Percentiles rank a stretch among this genome's conserved stretches.
phyloP scores from a whole-genome alignment of 768 basidiomycete genomes.

The Pleurotus salmoneostramineus region DNA sequence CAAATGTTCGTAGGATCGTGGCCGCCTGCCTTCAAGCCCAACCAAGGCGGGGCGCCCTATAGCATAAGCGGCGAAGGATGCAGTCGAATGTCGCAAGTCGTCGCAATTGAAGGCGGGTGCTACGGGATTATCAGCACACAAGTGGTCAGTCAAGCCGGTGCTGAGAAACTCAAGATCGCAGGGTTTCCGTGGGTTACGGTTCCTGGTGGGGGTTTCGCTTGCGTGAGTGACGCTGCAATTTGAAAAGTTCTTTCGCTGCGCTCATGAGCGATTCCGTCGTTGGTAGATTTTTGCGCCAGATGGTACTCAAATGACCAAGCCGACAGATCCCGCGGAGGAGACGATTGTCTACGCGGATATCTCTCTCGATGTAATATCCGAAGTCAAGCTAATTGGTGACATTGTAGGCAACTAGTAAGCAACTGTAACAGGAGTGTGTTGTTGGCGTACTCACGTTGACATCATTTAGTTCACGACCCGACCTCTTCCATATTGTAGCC shows the following conservation, averaged over 20 bases:
- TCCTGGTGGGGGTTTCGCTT: slow-evolving; percentile 21
- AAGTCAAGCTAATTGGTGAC: slow-evolving; percentile 23
- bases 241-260: too few species aligned
- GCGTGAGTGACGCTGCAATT: slow-evolving; percentile 9
- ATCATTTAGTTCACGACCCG: background rate
- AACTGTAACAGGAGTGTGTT: background rate
- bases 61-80: slow-evolving; percentile 23
- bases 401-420: slow-evolving; percentile 22
- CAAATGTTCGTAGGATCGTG: slow-evolving; percentile 26
- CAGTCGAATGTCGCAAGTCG: slow-evolving; percentile 23
- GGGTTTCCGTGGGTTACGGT: slow-evolving; percentile 24
- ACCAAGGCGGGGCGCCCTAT: slow-evolving; percentile 20
- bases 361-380: slow-evolving; percentile 22
- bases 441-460: background rate
- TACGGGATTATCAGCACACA: slow-evolving; percentile 24
- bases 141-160: slow-evolving; percentile 21
- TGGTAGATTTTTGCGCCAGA: slow-evolving; percentile 25
- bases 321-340: slow-evolving; percentile 19
- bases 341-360: slow-evolving; percentile 23
- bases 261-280: too few species aligned
- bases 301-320: slow-evolving; percentile 18
- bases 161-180: slow-evolving; percentile 22
- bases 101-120: slow-evolving; percentile 24
- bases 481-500: background rate
- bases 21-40: slow-evolving; percentile 24